Percentiles rank a stretch among this genome's conserved stretches.
Conservation (phyloP, 306 rosid genomes). For the Medicago arabica region DNA sequence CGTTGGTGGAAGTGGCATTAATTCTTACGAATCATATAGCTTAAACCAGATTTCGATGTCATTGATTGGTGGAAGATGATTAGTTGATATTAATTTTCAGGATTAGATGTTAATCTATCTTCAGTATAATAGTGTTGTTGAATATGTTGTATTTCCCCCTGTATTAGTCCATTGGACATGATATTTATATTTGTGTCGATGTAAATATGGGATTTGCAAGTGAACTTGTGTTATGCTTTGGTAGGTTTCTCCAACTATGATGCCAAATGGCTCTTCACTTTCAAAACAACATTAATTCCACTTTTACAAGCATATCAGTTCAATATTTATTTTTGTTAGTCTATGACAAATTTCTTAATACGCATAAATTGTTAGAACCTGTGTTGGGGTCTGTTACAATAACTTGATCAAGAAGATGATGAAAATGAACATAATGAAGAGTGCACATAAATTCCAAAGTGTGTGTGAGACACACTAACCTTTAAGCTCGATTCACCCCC, state of each 20-base stretch:
- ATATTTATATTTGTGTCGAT: not conserved
- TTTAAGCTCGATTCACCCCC: no score
- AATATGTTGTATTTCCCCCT: not conserved
- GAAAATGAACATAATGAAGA: no score
- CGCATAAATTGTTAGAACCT: no score
- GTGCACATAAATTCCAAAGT: no score
- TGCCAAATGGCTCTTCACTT: not conserved
- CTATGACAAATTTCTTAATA: not conserved
- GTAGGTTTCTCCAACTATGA: not conserved
- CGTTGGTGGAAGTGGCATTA: not conserved
- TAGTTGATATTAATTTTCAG: not conserved
- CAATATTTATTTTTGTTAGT: not conserved
- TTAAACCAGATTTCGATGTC: slow-evolving; percentile 3
- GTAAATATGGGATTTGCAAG: not conserved
- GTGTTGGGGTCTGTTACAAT: no score
- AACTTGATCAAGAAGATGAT: no score
- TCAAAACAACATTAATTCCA: not conserved
- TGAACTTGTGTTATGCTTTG: not conserved
- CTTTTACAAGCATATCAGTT: not conserved
- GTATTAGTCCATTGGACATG: not conserved
- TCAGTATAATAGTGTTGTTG: not conserved
- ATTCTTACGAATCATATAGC: slow-evolving; percentile 21
- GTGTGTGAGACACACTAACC: no score
- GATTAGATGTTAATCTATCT: not conserved
- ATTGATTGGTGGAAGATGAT: slow-evolving; percentile 38